Evolutionary conservation across 2,329 filamentous ascomycete genomes (phyloP), one percentile per base, ranked within the genome.

Genomic region (Ophiostoma sp.): DNA sequence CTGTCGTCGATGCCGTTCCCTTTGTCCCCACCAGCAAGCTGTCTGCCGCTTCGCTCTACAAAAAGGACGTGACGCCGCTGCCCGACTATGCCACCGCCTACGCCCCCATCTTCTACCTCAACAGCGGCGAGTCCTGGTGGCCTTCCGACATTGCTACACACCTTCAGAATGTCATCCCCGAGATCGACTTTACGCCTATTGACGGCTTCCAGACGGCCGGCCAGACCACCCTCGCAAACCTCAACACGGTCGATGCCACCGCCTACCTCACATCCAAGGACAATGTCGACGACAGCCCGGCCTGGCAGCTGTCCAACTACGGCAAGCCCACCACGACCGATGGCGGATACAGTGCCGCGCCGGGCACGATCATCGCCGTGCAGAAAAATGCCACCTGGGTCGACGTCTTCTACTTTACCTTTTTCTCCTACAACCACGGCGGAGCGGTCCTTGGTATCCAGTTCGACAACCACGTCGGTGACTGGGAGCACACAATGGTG

Each of bases 401-500:
- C 2, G 72, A 73, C 44, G 72, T 73, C 1, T 73, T 73, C 60
- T 72, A 72, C 64, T 74, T 73, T 66, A 69, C 70, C 36, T 73
- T 73, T 67, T 70, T 72, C 67, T 72, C 71, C 65, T 73, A 72
- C 69, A 72, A 73, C 66, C 65, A 69, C 58, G 72, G 71, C 11
- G 69, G 70, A 18, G 64, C 60, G 71, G 69, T 74, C 36, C 42
- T 74, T 9, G 72, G 64, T 9, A 70, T 73, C 60, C 63, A 70
- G 36, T 74, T 74, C 62, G 72, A 71, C 62, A 69, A 74, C 58
- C 73, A 74, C 58, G 72, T 74, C 7, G 73, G 73, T 12, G 73
- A 74, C 66, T 74, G 73, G 73, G 73, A 74, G 58, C 73, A 74
- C 58, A 69, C 66, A 11, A 73, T 74, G 71, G 73, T 74, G 40